These are phyloP conservation scores for Brassica incana DNA, from an alignment of 345 rosid species.

Conservation along the genomic window DNA sequence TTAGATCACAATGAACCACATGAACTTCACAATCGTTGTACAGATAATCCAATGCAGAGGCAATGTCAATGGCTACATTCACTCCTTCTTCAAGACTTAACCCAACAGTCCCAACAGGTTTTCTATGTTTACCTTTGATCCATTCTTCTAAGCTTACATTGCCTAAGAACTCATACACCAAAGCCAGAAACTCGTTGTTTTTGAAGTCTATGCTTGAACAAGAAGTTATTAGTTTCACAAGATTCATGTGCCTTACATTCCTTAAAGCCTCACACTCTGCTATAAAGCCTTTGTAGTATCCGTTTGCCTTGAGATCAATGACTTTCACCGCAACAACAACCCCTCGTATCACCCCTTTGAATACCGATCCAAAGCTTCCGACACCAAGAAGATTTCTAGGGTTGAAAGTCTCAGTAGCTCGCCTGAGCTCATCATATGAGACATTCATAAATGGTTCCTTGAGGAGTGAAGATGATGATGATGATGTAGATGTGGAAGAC, in stretches of 20 bases:
- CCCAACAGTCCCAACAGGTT: conserved; percentile 35
- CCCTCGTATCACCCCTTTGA: conserved; percentile 36
- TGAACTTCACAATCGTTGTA: conserved; percentile 50
- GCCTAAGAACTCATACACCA: conserved; percentile 50
- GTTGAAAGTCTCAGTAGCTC: conserved; percentile 46
- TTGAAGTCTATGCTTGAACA: conserved; percentile 51
- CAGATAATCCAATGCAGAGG: conserved; percentile 50
- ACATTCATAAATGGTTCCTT: conserved; percentile 40
- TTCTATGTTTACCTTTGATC: conserved; percentile 43
- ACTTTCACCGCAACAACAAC: conserved; percentile 47
- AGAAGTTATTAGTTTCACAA: conserved; percentile 53
- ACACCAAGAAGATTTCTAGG: conserved; percentile 45
- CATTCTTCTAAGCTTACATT: conserved; percentile 56
- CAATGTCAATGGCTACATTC: conserved; percentile 48
- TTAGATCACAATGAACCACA: conserved; percentile 59
- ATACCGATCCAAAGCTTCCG: conserved; percentile 50
- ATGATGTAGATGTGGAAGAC: conserved; percentile 1
- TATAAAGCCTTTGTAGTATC: conserved; percentile 47
- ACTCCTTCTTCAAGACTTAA: conserved; percentile 49
- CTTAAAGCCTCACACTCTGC: conserved; percentile 56
- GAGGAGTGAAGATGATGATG: conserved; percentile 14
- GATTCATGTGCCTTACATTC: conserved; percentile 53
- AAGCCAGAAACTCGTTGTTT: conserved; percentile 51
- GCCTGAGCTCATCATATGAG: conserved; percentile 49
- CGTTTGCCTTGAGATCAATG: conserved; percentile 38